Evolutionary conservation across 305 asterid genomes (phyloP), one percentile per base, ranked within the genome.

Genomic region (Rubia peregrina): DNA sequence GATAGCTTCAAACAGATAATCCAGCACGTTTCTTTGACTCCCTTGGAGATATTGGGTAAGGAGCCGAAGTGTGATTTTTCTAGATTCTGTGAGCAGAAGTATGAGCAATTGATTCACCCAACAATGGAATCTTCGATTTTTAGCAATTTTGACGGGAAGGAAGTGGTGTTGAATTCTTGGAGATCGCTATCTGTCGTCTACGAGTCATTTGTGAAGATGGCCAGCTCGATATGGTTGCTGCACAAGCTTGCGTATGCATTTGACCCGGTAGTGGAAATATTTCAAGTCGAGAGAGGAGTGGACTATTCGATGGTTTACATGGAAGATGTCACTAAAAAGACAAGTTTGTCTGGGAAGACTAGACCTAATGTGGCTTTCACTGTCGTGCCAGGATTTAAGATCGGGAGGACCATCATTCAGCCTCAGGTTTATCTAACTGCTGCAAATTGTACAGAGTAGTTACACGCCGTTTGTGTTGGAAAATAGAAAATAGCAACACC

Each of bases 181-280:
- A 91, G 84, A 72, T 90, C 96, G 0, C 56, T 89, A 80, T 71
- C 84, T 36, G 86, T 87, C 72, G 91, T 94, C 74, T 88, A 85
- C 46, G 97, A 94, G 82, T 86, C 86, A 51, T 94, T 89, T 82
- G 89, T 91, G 61, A 81, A 87, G 81, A 87, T 91, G 96, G 87
- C 96, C 21, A 91, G 97, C 87, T 85, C 99, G 0, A 73, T 88
- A 65, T 94, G 99, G 99, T 79, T 88, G 77, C 91, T 91, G 59
- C 97, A 94, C 78, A 89, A 88, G 86, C 66, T 94, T 78, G 96
- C 96, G 0, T 83, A 80, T 76, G 88, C 91, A 0, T 89, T 91
- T 72, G 78, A 78, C 73, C 97, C 97, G 0, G 71, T 68, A 0
- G 93, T 89, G 62, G 90, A 91, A 87, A 88, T 94, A 77, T 94